Evolutionary conservation across 108 stramenopile genomes (phyloP).

Genomic region (Nitzschia sp.): DNA sequence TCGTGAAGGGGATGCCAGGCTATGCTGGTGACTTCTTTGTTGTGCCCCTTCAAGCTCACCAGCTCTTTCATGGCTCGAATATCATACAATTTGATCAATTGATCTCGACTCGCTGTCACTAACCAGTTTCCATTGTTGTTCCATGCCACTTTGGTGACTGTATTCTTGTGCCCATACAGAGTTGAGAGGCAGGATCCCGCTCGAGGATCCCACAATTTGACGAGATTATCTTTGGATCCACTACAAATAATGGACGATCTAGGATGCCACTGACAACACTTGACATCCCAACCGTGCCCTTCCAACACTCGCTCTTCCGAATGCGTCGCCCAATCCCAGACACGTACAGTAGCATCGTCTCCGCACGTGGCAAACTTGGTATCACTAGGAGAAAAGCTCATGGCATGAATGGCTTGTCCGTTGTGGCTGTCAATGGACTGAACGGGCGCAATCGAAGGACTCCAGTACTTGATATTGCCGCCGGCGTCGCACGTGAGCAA

Average conservation of each 20-base stretch:
- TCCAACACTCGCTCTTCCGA: slow-evolving; percentile 81
- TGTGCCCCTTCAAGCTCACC: slow-evolving; percentile 83
- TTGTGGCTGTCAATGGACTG: slow-evolving; percentile 85
- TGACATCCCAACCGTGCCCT: slow-evolving; percentile 98
- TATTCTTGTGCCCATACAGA: slow-evolving; percentile 94
- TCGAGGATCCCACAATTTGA: slow-evolving; percentile 96
- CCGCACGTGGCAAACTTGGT: slow-evolving; percentile 94
- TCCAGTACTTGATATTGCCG: slow-evolving; percentile 92
- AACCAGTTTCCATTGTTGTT: slow-evolving; percentile 97
- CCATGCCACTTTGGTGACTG: slow-evolving; percentile 93
- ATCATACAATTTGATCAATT: slow-evolving; percentile 93
- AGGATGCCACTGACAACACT: slow-evolving; percentile 93
- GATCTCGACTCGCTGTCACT: slow-evolving; percentile 88
- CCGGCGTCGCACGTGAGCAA: slow-evolving; percentile 88
- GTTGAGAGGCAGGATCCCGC: slow-evolving; percentile 81
- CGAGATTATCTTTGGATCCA: slow-evolving; percentile 90
- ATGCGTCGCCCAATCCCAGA: slow-evolving; percentile 91
- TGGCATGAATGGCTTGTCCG: slow-evolving; percentile 84
- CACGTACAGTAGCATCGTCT: slow-evolving; percentile 91
- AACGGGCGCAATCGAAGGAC: slow-evolving; percentile 88
- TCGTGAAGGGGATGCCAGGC: slow-evolving; percentile 97
- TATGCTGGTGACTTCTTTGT: slow-evolving; percentile 89
- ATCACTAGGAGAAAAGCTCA: slow-evolving; percentile 92
- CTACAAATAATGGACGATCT: slow-evolving; percentile 86
- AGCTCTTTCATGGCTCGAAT: slow-evolving; percentile 93